A percentile compares a stretch with the other conserved stretches of the same genome.
Conservation (phyloP, 345 rosid species). For the Populus nigra region DNA sequence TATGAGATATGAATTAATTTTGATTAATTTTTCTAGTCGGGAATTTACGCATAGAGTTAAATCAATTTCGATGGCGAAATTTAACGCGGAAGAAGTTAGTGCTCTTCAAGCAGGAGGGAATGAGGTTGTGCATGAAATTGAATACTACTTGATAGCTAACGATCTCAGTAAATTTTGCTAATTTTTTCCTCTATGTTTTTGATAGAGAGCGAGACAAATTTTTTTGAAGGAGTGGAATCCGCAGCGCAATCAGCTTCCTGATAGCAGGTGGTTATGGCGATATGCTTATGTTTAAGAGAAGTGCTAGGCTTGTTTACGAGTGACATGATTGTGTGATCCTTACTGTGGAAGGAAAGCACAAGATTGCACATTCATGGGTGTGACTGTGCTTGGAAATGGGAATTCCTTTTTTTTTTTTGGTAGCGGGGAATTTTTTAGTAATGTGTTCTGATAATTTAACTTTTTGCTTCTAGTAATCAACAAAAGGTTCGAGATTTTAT, state of each 20-base stretch:
- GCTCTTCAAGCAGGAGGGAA: conserved; percentile 81
- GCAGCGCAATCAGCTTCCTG: conserved; percentile 64
- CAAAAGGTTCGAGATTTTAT: conserved; percentile 69
- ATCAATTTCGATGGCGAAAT: conserved; percentile 89
- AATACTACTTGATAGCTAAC: neutral
- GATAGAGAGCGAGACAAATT: conserved; percentile 68
- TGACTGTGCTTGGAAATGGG: neutral
- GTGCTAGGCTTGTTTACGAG: neutral
- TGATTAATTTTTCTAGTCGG: conserved; percentile 44
- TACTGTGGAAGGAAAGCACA: neutral
- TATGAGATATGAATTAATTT: neutral
- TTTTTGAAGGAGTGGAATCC: conserved; percentile 77
- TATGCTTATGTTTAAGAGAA: neutral
- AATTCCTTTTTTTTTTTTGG: neutral
- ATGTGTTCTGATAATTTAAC: conserved; percentile 24
- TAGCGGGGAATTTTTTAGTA: conserved; percentile 1
- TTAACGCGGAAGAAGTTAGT: conserved; percentile 71
- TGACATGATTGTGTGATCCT: neutral
- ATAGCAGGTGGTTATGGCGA: conserved; percentile 57
- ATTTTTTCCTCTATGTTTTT: neutral
- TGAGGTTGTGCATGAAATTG: conserved; percentile 42
- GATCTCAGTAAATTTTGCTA: neutral
- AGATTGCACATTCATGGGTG: neutral
- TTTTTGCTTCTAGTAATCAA: conserved; percentile 57
- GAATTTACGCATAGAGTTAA: conserved; percentile 92